Base-by-base conservation (phyloP, 2,329 filamentous ascomycete genomes). In the Ustulina deusta region DNA sequence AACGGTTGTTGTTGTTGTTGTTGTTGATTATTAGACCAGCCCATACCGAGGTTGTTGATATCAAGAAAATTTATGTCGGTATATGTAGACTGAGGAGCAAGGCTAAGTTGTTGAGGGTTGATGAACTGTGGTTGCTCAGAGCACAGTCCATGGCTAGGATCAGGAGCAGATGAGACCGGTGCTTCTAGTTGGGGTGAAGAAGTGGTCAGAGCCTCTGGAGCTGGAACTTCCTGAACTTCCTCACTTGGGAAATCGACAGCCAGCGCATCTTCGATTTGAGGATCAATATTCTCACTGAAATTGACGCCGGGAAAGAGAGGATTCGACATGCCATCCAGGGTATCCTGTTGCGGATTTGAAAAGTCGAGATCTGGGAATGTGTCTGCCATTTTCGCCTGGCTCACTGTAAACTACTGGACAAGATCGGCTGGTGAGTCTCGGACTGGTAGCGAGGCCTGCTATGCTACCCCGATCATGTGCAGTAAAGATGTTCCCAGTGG, bases 361-460 rank as follows among this genome's bases (percentile, higher is more conserved):
- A 34, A 46, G 17, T 48, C 48, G 13, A 38, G 55, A 58, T 67
- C 36, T 25, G 25, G 4, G 6, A 3, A 11, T 20, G 29, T 20
- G 36, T 42, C 34, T 27, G 20, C 40, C 65, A 66, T 66, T 38
- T 54, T 67, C 13, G 29, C 44, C 20, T 13, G 10, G 9, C 1
- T 3, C 49, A 38, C 17, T 36, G 42, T 44, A 49, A 32, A 27
- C 17, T 42, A n/a, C 59, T 59, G n/a, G 17, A 54, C 38, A 44
- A 40, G 11, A 57, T 51, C 20, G 49, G 20, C 29, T 49, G 44
- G 40, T 20, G 44, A 58, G 15, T 48, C 22, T 38, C 4, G 25
- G 25, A 58, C 44, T 61, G 22, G 46, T 55, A 64, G 60, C 42
- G 34, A 65, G 22, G 20, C 52, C 40, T 49, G 58, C 66, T 66